Evolutionary conservation across 2,329 filamentous ascomycete genomes (phyloP), one percentile per base, ranked within the genome.

Genomic region (Scorias spongiosa): DNA sequence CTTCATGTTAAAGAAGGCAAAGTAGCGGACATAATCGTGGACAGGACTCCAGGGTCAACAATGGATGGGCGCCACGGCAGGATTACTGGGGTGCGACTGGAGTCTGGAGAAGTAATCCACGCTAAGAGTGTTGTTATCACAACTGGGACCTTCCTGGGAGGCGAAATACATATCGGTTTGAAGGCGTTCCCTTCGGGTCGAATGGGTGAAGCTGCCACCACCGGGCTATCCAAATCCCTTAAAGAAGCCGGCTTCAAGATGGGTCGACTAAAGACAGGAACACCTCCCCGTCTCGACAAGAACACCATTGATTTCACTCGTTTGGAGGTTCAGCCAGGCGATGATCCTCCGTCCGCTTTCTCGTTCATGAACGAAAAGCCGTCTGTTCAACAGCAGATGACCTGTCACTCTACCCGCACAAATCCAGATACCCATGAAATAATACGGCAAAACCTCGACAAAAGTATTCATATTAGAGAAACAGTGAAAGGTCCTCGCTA

Each of bases 381-480:
- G 1, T 67, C 81, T 1, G 86, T 94, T 0, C 67, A 84, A 57
- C 72, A 84, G 10, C 91, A 98, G 64, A 69, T 96, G 32, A 71
- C 76, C n/a, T 95, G 88, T 66, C 80, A 85, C 70, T 77, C 80
- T 45, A 95, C 89, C 1, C 78, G 88, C 57, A 98, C 91, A 18
- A 96, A 94, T 57, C 71, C 80, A 41, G 74, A 71, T 5, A 79
- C 86, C 0, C 91, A 98, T 63, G 76, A 84, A 12, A 75, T 98
- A 41, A 81, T 95, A 47, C 78, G 86, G 39, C 76, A 77, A 6
- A 95, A 96, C 57, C 75, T 98, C n/a, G 83, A 93, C 58, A 93
- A 94, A 59, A 93, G 86, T 1, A 84, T 98, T 30, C 91, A 98
- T 59, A 96, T 98, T 49, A 79, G 91, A 18, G 91, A 98, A 62